Base-by-base conservation (phyloP, 768 basidiomycete species). In the Lactarius evosmus region DNA sequence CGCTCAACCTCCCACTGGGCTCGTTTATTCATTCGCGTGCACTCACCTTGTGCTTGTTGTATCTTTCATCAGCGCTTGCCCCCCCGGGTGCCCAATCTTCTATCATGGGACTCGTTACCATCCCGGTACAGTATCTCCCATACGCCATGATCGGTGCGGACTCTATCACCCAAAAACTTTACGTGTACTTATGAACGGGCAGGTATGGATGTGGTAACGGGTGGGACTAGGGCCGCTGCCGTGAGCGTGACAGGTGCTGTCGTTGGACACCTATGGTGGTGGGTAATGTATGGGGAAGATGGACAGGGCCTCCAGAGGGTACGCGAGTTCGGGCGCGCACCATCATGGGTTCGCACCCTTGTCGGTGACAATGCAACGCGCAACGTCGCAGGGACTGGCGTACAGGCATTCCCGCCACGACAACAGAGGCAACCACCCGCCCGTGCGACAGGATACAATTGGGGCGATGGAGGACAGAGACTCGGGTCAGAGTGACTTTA, bases 241-340 rank as follows among this genome's bases (percentile, higher is more conserved):
- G 70, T 78, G 30, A 76, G 81, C 29, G 72, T 91, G 54, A 85
- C 86, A 0, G 93, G 93, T 8, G 81, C 88, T 36, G 79, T 91
- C 34, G 82, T 87, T 2, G 93, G 93, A 0, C 91, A 95, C 71
- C 72, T 83, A 9, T 94, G 91, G 89, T 92, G 87, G 85, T 90
- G 85, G 86, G 71, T 77, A 29, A 79, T 91, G 8, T 85, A 72
- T 11, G 79, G 79, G 72, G 61, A 83, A 75, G n/a, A 73, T 67
- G 51, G 89, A 87, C 27, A 88, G 87, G 9, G 70, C 66, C 34
- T 92, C 85, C 88, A 65, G 89, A 70, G 77, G 76, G 65, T 74
- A 74, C 27, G 73, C 78, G 60, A 75, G 88, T 63, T 84, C 83
- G 69, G 54, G 50, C 60, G 36, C 27, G 67, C 58, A 55, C 69